Evolutionary conservation across 352 stramenopile genomes (phyloP), one percentile per base, ranked within the genome.

Genomic region (Phytophthora fragariaefolia): DNA sequence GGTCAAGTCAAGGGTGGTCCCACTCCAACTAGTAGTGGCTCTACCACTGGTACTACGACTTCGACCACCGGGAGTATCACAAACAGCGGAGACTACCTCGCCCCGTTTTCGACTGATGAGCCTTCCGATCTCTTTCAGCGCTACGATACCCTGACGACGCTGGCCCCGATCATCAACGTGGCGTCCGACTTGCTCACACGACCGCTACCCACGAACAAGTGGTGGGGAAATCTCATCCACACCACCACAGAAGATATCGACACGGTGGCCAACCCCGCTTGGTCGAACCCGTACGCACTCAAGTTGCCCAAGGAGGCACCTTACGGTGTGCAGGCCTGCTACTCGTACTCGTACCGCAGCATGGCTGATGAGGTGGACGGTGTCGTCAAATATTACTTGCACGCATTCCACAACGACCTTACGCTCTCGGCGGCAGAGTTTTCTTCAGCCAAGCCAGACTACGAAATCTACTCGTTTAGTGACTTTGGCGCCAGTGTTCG

Each of bases 161-260:
- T 92, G 27, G 81, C 83, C 6, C 83, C 83, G n/a, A 81, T 89
- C 69, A 73, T 89, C 57, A 90, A 90, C 57, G 72, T 90, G 47
- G 81, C 77, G 22, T 36, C 64, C 23, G 76, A 88, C 2, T 58
- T 89, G 47, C 63, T 92, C 47, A 66, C 64, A 2, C 8, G 71
- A 34, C 64, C 86, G 4, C 73, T 95, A n/a, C 86, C 86, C 52
- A 95, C 84, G 15, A 95, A 95, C 77, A 87, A 90, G 54, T 95
- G 86, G 86, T 95, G 86, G 86, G 84, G 80, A 9, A 95, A 93
- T 68, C 71, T 92, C 48, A 90, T 95, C 57, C 73, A 87, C 71
- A 81, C 75, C 32, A 83, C 71, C 15, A 64, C 43, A n/a, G 70
- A 77, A 43, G 73, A 75, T 26, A 70, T 82, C 34, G 54, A 78